Evolutionary conservation across 495 filamentous ascomycete species (phyloP), one percentile per base, ranked within the genome.

Genomic region (Evernia prunastri): DNA sequence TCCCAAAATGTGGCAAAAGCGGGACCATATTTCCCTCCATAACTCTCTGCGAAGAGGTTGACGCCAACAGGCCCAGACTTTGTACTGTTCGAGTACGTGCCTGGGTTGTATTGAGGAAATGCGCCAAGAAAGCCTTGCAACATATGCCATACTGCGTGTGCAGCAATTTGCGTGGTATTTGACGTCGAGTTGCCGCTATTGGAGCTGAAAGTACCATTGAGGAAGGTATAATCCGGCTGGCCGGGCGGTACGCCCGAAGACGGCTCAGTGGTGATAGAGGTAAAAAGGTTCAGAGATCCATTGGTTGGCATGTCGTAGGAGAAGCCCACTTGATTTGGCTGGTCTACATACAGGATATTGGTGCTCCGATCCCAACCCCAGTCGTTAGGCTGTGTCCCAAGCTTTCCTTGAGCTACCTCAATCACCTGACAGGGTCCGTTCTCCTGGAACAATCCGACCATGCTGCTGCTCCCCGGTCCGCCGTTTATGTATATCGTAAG

Each of bases 201-300:
- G 4, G 83, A 82, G 61, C 81, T 75, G 68, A 89, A 89, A 0
- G 87, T 89, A 37, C 88, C 88, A 69, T 87, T 85, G 31, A 87
- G 70, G 59, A 77, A 78, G 0, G 79, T 81, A 45, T 69, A 74
- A 36, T 72, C 59, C 25, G 77, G 78, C 37, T 74, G 68, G n/a
- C 60, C 67, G 12, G 59, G n/a, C 51, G 71, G 70, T 18, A 57
- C 65, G 37, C 53, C 49, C 25, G 49, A 59, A 0, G 72, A 68
- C 18, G 69, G 67, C 37, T 68, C 47, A 42, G 62, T 56, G 18
- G 69, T 31, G 23, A 70, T 61, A 25, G 63, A 65, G 25, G 70
- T 60, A 42, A 75, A 61, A 4, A 80, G 66, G 63, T 79, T 68
- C 40, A 74, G 37, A 7, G 77, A 70, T 31, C 61, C 74, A 51